A percentile compares a stretch with the other conserved stretches of the same genome.
phyloP scores from a whole-genome alignment of 345 rosid species.

The Eucalyptus polybractea region DNA sequence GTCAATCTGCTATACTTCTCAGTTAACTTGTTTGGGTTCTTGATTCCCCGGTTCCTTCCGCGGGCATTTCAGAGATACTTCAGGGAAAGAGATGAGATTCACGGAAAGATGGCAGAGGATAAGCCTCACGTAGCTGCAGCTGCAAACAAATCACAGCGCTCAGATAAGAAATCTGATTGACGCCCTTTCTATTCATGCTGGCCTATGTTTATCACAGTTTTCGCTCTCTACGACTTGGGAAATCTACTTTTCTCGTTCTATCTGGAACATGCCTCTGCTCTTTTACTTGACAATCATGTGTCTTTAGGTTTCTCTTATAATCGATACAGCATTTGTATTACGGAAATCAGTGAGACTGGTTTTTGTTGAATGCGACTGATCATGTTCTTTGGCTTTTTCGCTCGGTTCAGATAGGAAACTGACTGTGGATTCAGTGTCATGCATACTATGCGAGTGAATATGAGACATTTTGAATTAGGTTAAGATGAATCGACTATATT shows the following conservation, averaged over 20 bases:
- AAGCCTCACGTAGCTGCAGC: constrained; percentile 11
- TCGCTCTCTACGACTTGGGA: neutral
- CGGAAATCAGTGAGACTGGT: neutral
- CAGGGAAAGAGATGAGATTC: constrained; percentile 37
- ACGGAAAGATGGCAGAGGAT: constrained; percentile 45
- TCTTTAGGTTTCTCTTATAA: neutral
- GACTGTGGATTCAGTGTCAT: neutral
- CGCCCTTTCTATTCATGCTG: neutral
- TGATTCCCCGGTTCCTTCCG: constrained; percentile 79
- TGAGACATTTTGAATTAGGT: neutral
- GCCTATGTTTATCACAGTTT: neutral
- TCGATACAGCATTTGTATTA: neutral
- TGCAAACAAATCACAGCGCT: neutral
- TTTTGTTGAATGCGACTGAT: neutral
- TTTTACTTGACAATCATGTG: neutral
- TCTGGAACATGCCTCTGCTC: neutral
- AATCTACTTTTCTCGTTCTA: neutral
- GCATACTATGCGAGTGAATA: neutral
- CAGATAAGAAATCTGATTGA: constrained; percentile 46
- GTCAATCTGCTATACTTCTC: constrained; percentile 59
- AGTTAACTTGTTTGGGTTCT: constrained; percentile 53
- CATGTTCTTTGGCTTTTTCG: neutral
- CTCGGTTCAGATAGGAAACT: neutral
- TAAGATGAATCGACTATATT: neutral
- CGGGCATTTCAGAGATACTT: constrained; percentile 69